Percentiles rank a stretch among this genome's conserved stretches.
phyloP scores from a whole-genome alignment of 805 yeast genomes.

The Candida nanaspora region DNA sequence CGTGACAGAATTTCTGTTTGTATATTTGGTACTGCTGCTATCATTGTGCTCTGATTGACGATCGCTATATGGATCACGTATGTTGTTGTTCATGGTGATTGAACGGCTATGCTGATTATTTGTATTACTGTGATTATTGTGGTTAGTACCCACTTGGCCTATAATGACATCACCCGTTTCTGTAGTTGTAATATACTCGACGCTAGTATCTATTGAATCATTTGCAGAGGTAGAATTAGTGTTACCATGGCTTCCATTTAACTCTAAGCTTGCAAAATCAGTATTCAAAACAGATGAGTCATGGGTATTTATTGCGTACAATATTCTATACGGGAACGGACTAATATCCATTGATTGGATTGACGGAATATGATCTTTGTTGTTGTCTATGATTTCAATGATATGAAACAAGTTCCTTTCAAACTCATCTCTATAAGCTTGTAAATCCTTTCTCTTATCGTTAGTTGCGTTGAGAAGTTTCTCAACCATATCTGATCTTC shows the following conservation, averaged over 20 bases:
- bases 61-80: not conserved
- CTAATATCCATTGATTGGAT: constrained; percentile 56
- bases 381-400: constrained; percentile 43
- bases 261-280: constrained; percentile 14
- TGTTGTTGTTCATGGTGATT: not conserved
- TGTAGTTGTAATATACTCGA: constrained; percentile 20
- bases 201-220: constrained; percentile 9
- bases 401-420: constrained; percentile 35
- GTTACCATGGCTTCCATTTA: too few species aligned
- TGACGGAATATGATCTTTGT: constrained; percentile 68
- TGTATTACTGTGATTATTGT: not conserved
- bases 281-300: constrained; percentile 18
- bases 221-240: not conserved
- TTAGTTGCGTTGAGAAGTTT: not conserved
- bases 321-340: constrained; percentile 54
- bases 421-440: constrained; percentile 30
- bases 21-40: not conserved
- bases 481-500: constrained; percentile 7
- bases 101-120: not conserved
- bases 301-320: constrained; percentile 19
- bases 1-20: not conserved
- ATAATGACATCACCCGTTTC: constrained; percentile 19
- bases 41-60: not conserved
- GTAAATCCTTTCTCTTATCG: not conserved
- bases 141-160: constrained; percentile 1